Evolutionary conservation across 208 protist species (phyloP).

Genomic region (Acanthamoeba lenticulata): DNA sequence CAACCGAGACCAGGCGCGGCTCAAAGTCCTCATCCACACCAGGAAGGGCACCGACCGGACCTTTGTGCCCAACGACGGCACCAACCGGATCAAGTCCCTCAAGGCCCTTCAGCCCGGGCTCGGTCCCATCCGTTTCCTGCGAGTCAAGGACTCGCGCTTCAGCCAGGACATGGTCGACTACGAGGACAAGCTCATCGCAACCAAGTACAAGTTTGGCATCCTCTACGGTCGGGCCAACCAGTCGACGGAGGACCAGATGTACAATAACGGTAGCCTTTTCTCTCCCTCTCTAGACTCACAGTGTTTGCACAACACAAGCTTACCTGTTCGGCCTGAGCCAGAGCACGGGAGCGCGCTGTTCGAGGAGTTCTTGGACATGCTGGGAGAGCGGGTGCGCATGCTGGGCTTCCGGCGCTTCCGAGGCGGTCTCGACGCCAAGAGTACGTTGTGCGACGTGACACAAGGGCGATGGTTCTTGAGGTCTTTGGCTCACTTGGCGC

Average conservation of each 20-base stretch:
- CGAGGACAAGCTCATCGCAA: slow-evolving; percentile 46
- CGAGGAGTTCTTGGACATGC: slow-evolving; percentile 42
- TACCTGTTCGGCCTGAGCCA: background rate
- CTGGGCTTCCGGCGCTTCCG: slow-evolving; percentile 31
- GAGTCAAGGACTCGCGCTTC: slow-evolving; percentile 42
- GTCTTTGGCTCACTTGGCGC: background rate
- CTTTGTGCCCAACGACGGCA: background rate
- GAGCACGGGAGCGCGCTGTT: slow-evolving; percentile 24
- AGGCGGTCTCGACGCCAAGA: slow-evolving; percentile 54
- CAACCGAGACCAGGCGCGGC: background rate
- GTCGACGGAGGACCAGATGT: slow-evolving; percentile 50
- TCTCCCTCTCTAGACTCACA: background rate
- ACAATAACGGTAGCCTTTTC: slow-evolving; percentile 48
- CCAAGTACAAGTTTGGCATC: slow-evolving; percentile 29
- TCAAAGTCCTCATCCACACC: slow-evolving; percentile 61
- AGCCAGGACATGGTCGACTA: slow-evolving; percentile 28
- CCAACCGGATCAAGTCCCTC: slow-evolving; percentile 4
- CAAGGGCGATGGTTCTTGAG: background rate
- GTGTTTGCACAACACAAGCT: background rate
- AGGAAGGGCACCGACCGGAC: slow-evolving; percentile 54
- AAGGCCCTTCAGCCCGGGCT: slow-evolving; percentile 13
- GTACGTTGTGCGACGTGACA: background rate
- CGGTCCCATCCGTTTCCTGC: background rate
- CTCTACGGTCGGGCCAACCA: background rate
- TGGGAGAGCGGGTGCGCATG: slow-evolving; percentile 20